Percentiles rank a stretch among this genome's conserved stretches.
Evolutionary conservation across 139 green algal genomes (phyloP).

Genomic region (Chlamydomonas eustigma): DNA sequence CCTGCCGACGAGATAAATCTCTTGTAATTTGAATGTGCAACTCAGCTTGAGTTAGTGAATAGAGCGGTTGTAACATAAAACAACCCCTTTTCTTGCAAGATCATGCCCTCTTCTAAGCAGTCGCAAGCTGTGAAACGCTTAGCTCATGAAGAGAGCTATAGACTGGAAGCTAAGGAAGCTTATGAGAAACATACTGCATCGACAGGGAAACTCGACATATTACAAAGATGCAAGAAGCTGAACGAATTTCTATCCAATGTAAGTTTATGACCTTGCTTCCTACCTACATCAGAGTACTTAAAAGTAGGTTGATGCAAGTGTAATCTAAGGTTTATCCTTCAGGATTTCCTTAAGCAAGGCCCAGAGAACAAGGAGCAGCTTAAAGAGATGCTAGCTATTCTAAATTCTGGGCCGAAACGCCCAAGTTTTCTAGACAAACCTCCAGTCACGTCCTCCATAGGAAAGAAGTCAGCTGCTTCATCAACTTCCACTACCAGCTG

Average conservation of each 20-base stretch:
- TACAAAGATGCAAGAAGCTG: slow-evolving; percentile 19
- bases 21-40: too few relatives aligned
- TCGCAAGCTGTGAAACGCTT: too few relatives aligned
- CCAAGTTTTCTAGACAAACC: slow-evolving; percentile 21
- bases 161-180: neutral
- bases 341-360: slow-evolving; percentile 24
- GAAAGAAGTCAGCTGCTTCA: neutral
- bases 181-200: slow-evolving; percentile 12
- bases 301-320: neutral
- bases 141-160: neutral
- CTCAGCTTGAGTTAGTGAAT: too few relatives aligned
- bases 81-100: too few relatives aligned
- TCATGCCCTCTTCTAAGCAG: too few relatives aligned
- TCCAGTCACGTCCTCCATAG: slow-evolving; percentile 5
- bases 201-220: slow-evolving; percentile 20
- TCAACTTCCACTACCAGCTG: too few relatives aligned
- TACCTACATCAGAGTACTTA: too few relatives aligned
- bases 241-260: slow-evolving; percentile 23
- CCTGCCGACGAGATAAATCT: too few relatives aligned
- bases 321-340: neutral
- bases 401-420: slow-evolving; percentile 19
- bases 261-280: neutral
- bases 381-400: slow-evolving; percentile 23
- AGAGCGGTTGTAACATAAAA: too few relatives aligned
- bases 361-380: slow-evolving; percentile 18